phyloP scores from a whole-genome alignment of 306 rosid species.

The Hippophae gyantsensis region DNA sequence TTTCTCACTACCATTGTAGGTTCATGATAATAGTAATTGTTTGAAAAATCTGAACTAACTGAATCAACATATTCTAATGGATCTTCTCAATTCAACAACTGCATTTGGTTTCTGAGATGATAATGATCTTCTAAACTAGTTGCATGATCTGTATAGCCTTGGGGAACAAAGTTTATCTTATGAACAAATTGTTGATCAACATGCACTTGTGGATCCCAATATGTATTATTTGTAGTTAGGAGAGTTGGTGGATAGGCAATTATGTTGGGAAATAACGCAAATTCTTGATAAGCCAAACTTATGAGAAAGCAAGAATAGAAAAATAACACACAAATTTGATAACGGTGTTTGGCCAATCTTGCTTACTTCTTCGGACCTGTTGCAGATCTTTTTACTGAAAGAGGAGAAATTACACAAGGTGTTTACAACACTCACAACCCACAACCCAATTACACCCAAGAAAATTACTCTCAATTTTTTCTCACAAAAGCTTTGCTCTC shows the following conservation, averaged over 20 bases:
- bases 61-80: slow-evolving; percentile 11
- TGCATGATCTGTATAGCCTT: slow-evolving; percentile 14
- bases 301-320: too few species aligned
- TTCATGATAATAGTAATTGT: slow-evolving; percentile 21
- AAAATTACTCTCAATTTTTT: too few species aligned
- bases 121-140: slow-evolving; percentile 12
- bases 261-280: too few species aligned
- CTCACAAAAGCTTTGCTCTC: too few species aligned
- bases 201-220: slow-evolving; percentile 24
- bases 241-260: slow-evolving; percentile 24
- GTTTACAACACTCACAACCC: too few species aligned
- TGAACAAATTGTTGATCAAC: slow-evolving; percentile 22
- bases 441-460: too few species aligned
- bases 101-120: slow-evolving; percentile 20
- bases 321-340: too few species aligned
- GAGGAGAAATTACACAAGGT: too few species aligned
- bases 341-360: too few species aligned
- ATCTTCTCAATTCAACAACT: slow-evolving; percentile 21
- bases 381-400: too few species aligned
- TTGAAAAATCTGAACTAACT: slow-evolving; percentile 18
- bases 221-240: slow-evolving; percentile 4
- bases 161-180: slow-evolving; percentile 20
- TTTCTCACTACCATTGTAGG: slow-evolving; percentile 26
- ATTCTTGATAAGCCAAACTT: too few species aligned
- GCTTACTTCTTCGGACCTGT: too few species aligned